Evolutionary conservation across 345 rosid genomes (phyloP).

Genomic region (Nephelium lappaceum): DNA sequence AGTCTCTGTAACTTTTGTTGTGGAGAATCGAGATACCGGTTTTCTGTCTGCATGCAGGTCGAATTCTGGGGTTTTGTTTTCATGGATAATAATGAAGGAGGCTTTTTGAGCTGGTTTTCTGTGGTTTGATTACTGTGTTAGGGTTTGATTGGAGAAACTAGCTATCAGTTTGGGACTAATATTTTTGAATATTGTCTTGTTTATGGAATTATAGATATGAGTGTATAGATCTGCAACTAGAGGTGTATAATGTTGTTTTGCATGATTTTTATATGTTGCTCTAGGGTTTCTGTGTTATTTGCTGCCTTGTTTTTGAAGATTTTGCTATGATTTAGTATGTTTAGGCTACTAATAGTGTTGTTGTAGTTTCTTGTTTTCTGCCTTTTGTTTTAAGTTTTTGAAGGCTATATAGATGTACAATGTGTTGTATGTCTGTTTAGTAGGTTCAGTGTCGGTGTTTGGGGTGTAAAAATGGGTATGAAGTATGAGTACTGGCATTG

Average conservation of each 20-base stretch:
- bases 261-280: not conserved
- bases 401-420: not conserved
- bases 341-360: not conserved
- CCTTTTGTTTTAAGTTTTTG: not conserved
- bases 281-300: not conserved
- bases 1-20: not conserved
- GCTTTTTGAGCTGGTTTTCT: not conserved
- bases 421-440: not conserved
- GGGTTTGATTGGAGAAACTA: constrained; percentile 25
- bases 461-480: not conserved
- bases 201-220: not conserved
- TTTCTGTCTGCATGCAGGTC: not conserved
- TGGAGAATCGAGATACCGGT: not conserved
- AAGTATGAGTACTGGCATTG: not conserved
- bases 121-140: not conserved
- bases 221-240: constrained; percentile 20
- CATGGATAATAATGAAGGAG: not conserved
- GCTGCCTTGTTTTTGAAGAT: not conserved
- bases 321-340: not conserved
- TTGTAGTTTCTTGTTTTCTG: not conserved
- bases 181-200: not conserved
- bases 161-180: not conserved
- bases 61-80: not conserved
- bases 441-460: not conserved
- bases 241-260: not conserved